These are phyloP conservation scores for Sequoia sempervirens DNA, from an alignment of 75 land plant genomes.

Conservation along the genomic window DNA sequence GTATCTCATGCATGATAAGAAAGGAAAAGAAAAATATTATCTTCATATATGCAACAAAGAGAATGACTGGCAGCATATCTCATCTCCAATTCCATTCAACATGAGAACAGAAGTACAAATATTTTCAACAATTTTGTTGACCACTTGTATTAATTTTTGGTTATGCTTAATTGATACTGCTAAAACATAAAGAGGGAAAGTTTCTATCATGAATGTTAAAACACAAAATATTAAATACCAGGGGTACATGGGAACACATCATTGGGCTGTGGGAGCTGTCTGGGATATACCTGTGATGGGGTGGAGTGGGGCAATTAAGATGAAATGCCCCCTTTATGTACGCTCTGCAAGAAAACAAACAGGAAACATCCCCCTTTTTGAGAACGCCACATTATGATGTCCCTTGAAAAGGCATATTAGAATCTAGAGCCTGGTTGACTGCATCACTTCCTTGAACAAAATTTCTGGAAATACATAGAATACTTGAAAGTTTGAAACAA, in stretches of 20 bases:
- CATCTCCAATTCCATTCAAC: not conserved
- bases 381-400: too few species aligned
- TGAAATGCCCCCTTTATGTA: too few species aligned
- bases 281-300: too few species aligned
- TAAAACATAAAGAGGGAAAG: not conserved
- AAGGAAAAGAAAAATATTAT: not conserved
- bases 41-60: not conserved
- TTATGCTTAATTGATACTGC: not conserved
- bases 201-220: not conserved
- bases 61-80: not conserved
- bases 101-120: not conserved
- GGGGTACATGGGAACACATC: not conserved
- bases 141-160: not conserved
- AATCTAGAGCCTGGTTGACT: constrained; percentile 57
- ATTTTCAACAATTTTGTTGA: not conserved
- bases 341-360: too few species aligned
- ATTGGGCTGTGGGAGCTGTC: too few species aligned
- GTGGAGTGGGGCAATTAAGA: too few species aligned
- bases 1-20: not conserved
- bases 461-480: constrained; percentile 71
- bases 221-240: not conserved
- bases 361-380: too few species aligned
- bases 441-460: constrained; percentile 30
- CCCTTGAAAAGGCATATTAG: constrained; percentile 43
- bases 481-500: constrained; percentile 36